Conservation (phyloP, 2,329 filamentous ascomycete genomes). For the Clonostachys rosea region DNA sequence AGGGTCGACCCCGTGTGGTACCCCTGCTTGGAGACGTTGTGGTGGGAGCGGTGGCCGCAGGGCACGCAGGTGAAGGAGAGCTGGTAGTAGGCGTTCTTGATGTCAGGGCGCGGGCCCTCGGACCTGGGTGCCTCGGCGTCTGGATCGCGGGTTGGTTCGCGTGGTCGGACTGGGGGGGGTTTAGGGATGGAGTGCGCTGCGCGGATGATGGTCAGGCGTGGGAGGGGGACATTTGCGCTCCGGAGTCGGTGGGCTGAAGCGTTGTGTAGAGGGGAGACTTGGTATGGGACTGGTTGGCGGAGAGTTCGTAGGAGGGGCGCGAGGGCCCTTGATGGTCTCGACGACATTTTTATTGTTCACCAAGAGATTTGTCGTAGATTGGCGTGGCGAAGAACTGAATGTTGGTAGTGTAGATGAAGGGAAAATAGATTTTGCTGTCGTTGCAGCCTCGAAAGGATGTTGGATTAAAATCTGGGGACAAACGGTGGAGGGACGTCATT, state of each 20-base stretch:
- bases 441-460: no score
- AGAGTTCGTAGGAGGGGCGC: not conserved
- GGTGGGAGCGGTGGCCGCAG: conserved; percentile 74
- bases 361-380: no score
- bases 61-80: conserved; percentile 91
- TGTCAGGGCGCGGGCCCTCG: conserved; percentile 1
- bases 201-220: conserved; percentile 12
- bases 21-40: conserved; percentile 87
- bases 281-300: conserved; percentile 8
- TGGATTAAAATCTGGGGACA: no score
- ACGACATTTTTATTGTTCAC: no score
- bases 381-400: no score
- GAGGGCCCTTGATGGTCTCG: no score
- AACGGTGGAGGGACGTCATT: no score
- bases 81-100: conserved; percentile 65
- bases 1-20: conserved; percentile 89
- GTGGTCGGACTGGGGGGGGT: conserved; percentile 14
- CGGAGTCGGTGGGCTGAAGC: no score
- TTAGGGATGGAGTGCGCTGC: conserved; percentile 28
- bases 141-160: not conserved
- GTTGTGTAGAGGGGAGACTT: conserved; percentile 6
- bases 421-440: no score
- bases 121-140: conserved; percentile 1
- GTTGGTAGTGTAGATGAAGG: no score
- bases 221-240: conserved; percentile 3